phyloP scores from a whole-genome alignment of 495 filamentous ascomycete species.

The Talaromyces ruber region DNA sequence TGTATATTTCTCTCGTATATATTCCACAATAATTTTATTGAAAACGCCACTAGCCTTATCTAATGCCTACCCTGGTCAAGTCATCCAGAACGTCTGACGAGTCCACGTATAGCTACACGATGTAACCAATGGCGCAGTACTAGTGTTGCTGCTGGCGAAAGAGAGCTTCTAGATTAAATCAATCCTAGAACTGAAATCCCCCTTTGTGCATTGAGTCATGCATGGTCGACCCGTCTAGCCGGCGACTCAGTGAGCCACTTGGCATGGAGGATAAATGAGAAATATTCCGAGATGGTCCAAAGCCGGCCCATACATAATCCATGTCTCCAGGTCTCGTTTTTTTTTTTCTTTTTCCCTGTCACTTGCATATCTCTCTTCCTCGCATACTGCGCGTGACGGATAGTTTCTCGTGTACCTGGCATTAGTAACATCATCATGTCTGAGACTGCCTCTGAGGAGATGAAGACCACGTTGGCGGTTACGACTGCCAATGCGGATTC shows the following conservation, averaged over 20 bases:
- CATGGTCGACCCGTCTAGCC: neutral
- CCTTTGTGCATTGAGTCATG: neutral
- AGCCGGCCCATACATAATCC: neutral
- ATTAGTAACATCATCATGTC: neutral
- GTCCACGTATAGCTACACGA: neutral
- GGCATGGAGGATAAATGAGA: neutral
- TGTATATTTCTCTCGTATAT: too few species aligned
- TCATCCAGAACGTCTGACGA: neutral
- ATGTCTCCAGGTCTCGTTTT: neutral
- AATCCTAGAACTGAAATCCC: neutral
- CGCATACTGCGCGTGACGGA: neutral
- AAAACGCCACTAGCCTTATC: neutral
- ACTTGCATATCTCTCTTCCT: neutral
- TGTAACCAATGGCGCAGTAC: neutral
- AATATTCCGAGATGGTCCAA: neutral
- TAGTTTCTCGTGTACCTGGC: neutral
- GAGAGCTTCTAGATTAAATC: neutral
- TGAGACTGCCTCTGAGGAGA: neutral
- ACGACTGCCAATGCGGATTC: neutral
- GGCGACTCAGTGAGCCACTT: neutral
- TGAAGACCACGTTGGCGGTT: neutral
- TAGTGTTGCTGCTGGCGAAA: neutral
- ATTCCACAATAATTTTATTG: neutral
- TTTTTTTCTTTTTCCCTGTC: neutral
- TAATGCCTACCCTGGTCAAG: neutral